Evolutionary conservation across 345 rosid species (phyloP).

Genomic region (Hirschfeldia incana): DNA sequence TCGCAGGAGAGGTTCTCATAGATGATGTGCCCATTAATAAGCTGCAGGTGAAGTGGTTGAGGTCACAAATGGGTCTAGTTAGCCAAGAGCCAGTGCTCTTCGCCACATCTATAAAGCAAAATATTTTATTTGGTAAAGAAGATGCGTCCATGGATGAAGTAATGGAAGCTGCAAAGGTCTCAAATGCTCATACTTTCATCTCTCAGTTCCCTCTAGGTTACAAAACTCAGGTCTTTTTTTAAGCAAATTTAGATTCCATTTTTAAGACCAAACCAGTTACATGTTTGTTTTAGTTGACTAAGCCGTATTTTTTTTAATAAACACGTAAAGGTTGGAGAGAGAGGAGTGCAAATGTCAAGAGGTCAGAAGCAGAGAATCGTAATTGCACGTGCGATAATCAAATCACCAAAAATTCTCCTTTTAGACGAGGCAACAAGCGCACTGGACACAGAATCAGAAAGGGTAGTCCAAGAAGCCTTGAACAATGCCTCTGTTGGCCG

Average conservation of each 20-base stretch:
- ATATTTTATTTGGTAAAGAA: slow-evolving; percentile 84
- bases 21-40: slow-evolving; percentile 78
- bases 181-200: slow-evolving; percentile 79
- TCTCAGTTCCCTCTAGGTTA: slow-evolving; percentile 78
- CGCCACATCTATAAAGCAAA: slow-evolving; percentile 75
- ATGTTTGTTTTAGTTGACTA: not conserved
- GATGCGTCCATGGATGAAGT: slow-evolving; percentile 77
- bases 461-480: slow-evolving; percentile 85
- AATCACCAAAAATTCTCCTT: slow-evolving; percentile 68
- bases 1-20: slow-evolving; percentile 71
- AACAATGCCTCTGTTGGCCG: slow-evolving; percentile 76
- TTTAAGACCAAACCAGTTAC: not conserved
- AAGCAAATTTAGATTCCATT: not conserved
- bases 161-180: slow-evolving; percentile 77
- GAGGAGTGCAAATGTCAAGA: slow-evolving; percentile 88
- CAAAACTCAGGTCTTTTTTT: slow-evolving; percentile 50
- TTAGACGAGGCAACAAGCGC: slow-evolving; percentile 96
- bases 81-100: slow-evolving; percentile 91
- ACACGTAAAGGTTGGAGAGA: slow-evolving; percentile 60
- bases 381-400: slow-evolving; percentile 81
- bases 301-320: not conserved
- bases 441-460: slow-evolving; percentile 84
- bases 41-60: slow-evolving; percentile 68
- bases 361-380: slow-evolving; percentile 95
- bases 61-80: slow-evolving; percentile 85